phyloP scores from a whole-genome alignment of 352 stramenopile genomes.

The Pelagophyceae sp. region DNA sequence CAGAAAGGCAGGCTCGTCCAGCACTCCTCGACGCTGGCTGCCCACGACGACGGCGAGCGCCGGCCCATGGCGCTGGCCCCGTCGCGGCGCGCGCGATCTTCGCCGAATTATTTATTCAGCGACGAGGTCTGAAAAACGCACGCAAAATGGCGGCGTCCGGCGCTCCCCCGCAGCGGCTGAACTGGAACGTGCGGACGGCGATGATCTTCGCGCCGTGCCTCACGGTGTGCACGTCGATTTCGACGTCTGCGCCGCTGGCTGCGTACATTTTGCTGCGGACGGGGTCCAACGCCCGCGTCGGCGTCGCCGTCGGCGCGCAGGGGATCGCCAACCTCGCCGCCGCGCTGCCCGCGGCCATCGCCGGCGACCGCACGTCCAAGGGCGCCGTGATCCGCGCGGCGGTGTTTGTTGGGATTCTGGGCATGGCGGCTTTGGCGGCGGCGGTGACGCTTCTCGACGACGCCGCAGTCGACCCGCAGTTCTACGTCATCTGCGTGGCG shows the following conservation, averaged over 20 bases:
- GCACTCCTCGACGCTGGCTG: too few species aligned
- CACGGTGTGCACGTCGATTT: neutral
- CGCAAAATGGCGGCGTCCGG: too few species aligned
- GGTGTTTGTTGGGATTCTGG: constrained; percentile 16
- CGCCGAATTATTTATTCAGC: too few species aligned
- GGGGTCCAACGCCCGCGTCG: constrained; percentile 20
- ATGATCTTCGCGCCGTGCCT: neutral
- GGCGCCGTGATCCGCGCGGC: constrained; percentile 6
- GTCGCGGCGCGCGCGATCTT: too few species aligned
- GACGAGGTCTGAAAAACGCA: too few species aligned
- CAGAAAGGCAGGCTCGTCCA: too few species aligned
- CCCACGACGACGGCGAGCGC: too few species aligned
- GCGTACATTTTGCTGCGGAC: constrained; percentile 12
- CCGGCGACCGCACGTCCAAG: constrained; percentile 13
- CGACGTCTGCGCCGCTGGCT: constrained; percentile 2
- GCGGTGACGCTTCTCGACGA: neutral
- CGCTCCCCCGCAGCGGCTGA: too few species aligned
- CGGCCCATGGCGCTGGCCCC: too few species aligned
- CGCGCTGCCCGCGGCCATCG: constrained; percentile 19
- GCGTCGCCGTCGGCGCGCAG: constrained; percentile 28
- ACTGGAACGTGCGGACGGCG: neutral
- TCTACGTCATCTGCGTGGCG: neutral
- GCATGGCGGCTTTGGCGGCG: constrained; percentile 7
- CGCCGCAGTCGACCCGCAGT: neutral
- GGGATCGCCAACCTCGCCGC: constrained; percentile 14